Evolutionary conservation across 1,139 yeast genomes (phyloP).

Genomic region (Sugiyamaella pinicola): DNA sequence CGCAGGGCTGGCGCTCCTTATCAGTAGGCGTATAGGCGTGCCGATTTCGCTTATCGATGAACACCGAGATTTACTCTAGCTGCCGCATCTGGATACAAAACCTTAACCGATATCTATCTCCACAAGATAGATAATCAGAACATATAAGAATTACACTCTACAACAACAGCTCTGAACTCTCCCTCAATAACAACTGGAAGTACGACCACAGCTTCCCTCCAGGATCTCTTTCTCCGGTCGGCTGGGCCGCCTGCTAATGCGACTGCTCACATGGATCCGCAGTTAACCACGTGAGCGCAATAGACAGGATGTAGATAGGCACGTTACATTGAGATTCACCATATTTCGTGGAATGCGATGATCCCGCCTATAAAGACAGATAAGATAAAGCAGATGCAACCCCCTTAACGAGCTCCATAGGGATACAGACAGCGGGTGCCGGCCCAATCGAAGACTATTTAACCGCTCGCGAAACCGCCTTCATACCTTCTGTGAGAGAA

Average conservation of each 20-base stretch:
- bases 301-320: neutral
- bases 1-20: neutral
- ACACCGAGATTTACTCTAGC: neutral
- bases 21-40: slow-evolving; percentile 7
- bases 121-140: too few relatives aligned
- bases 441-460: too few relatives aligned
- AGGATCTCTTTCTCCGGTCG: too few relatives aligned
- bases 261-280: too few relatives aligned
- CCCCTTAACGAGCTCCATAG: neutral
- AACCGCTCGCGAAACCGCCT: neutral
- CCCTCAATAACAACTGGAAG: too few relatives aligned
- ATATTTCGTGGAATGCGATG: neutral
- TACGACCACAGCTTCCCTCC: too few relatives aligned
- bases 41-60: neutral
- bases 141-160: too few relatives aligned
- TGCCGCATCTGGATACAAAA: neutral
- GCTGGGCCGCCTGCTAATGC: too few relatives aligned
- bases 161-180: too few relatives aligned
- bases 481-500: too few relatives aligned
- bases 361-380: neutral
- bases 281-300: neutral
- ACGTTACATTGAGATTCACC: neutral
- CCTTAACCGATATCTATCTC: slow-evolving; percentile 2
- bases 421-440: too few relatives aligned
- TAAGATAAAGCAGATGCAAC: neutral